Conservation (phyloP, 495 filamentous ascomycete species). For the Penicillium simplicissimum region DNA sequence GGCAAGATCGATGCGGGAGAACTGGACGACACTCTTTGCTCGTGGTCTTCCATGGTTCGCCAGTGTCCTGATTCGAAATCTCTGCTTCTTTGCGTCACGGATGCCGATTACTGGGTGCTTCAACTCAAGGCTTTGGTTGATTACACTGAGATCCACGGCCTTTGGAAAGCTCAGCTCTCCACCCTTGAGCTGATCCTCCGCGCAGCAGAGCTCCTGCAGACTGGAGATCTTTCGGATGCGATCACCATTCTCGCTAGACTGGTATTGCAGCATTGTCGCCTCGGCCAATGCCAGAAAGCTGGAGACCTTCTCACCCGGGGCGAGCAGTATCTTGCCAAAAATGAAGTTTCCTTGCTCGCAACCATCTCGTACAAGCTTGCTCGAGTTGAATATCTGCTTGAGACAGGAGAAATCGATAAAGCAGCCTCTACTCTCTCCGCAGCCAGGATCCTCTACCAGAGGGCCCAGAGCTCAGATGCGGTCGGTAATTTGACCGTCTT, state of each 20-base stretch:
- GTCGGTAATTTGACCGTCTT: conserved; percentile 28
- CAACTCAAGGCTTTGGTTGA: conserved; percentile 72
- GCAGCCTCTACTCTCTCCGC: conserved; percentile 40
- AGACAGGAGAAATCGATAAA: conserved; percentile 61
- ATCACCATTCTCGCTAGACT: conserved; percentile 60
- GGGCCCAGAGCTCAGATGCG: conserved; percentile 34
- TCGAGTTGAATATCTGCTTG: conserved; percentile 71
- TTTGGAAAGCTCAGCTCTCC: conserved; percentile 53
- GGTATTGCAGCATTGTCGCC: conserved; percentile 69
- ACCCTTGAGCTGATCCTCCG: conserved; percentile 50
- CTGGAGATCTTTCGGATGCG: conserved; percentile 53
- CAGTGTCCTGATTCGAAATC: conserved; percentile 49
- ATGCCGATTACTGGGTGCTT: conserved; percentile 56
- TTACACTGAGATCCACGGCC: conserved; percentile 75
- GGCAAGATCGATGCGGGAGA: conserved; percentile 46
- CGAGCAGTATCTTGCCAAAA: conserved; percentile 44
- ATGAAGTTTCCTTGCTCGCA: conserved; percentile 42
- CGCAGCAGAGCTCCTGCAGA: conserved; percentile 53
- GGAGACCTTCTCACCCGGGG: conserved; percentile 63
- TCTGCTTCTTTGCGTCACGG: conserved; percentile 60
- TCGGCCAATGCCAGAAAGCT: conserved; percentile 78
- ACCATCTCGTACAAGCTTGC: conserved; percentile 64
- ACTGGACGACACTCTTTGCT: conserved; percentile 46
- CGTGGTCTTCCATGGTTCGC: conserved; percentile 39
- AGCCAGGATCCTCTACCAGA: conserved; percentile 40